Percentiles rank a stretch among this genome's conserved stretches.
Evolutionary conservation across 1,284 basidiomycete species (phyloP).

Genomic region (Rhodotorula sp.): DNA sequence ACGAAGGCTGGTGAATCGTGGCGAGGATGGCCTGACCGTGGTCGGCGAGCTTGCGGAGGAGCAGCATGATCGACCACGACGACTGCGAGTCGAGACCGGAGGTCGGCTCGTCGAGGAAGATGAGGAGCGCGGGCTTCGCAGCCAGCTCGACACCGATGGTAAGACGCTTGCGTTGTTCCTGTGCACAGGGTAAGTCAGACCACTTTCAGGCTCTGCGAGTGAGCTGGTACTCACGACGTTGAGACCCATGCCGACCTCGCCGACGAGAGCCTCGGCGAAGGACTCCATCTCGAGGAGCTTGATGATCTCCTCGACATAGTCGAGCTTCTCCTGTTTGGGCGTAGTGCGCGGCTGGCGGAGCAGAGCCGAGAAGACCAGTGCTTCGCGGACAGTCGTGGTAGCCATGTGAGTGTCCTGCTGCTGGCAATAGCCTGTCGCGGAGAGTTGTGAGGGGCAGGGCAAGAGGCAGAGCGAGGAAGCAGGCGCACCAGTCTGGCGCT

Average conservation of each 20-base stretch:
- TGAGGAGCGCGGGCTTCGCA: constrained; percentile 68
- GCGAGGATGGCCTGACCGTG: constrained; percentile 70
- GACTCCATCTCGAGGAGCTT: constrained; percentile 73
- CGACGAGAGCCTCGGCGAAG: constrained; percentile 73
- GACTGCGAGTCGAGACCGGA: constrained; percentile 77
- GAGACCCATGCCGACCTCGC: constrained; percentile 62
- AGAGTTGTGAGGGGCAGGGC: background rate
- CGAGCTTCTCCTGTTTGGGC: constrained; percentile 70
- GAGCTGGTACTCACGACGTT: constrained; percentile 47
- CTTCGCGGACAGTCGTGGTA: constrained; percentile 69
- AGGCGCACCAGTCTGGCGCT: constrained; percentile 59
- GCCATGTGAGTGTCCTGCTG: constrained; percentile 43
- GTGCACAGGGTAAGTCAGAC: no score
- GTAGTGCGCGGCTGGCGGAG: constrained; percentile 73
- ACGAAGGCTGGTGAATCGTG: constrained; percentile 67
- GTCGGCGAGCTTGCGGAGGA: constrained; percentile 75
- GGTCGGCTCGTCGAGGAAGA: constrained; percentile 71
- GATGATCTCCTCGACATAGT: constrained; percentile 76
- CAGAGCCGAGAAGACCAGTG: constrained; percentile 75
- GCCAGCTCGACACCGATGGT: constrained; percentile 66
- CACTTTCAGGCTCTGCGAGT: no score
- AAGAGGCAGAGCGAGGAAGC: no score
- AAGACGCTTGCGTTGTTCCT: constrained; percentile 72
- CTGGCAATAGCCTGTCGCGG: background rate
- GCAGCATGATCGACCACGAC: constrained; percentile 79